Percentiles rank a stretch among this genome's conserved stretches.
Conservation (phyloP, 306 rosid genomes). For the Cyamopsis tetragonoloba region DNA sequence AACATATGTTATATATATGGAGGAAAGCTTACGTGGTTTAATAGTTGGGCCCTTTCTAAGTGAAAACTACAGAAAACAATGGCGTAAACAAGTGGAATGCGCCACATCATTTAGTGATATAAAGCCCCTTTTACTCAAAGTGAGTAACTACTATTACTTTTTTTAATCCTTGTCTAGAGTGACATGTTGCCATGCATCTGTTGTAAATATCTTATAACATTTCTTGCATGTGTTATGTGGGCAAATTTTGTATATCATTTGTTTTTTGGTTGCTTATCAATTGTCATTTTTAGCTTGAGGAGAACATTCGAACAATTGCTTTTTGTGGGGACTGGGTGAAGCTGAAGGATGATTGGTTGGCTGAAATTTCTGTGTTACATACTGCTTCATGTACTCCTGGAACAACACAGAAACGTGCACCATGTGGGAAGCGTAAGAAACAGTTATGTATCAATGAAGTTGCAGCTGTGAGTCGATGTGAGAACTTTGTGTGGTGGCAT, state of each 20-base stretch:
- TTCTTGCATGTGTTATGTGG: not conserved
- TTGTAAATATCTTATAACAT: not conserved
- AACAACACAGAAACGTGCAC: constrained; percentile 58
- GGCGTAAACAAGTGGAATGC: constrained; percentile 58
- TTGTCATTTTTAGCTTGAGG: constrained; percentile 69
- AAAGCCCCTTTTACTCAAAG: constrained; percentile 66
- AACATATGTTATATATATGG: constrained; percentile 64
- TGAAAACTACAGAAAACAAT: constrained; percentile 54
- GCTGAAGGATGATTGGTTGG: constrained; percentile 68
- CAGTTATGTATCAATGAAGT: constrained; percentile 52
- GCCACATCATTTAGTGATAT: constrained; percentile 51
- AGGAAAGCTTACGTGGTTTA: constrained; percentile 72
- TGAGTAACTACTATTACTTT: constrained; percentile 32
- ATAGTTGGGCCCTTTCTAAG: constrained; percentile 64
- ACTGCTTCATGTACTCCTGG: constrained; percentile 44
- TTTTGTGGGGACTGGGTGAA: constrained; percentile 74
- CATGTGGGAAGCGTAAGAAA: constrained; percentile 58
- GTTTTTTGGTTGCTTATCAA: constrained; percentile 14
- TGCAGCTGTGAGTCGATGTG: constrained; percentile 34
- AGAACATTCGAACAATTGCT: constrained; percentile 60
- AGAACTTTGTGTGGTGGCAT: constrained; percentile 70
- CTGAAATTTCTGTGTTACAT: constrained; percentile 52
- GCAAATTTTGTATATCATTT: not conserved
- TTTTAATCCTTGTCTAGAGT: not conserved
- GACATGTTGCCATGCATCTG: not conserved